These are phyloP conservation scores for Gossypium sturtianum DNA, from an alignment of 345 rosid genomes.

Conservation along the genomic window DNA sequence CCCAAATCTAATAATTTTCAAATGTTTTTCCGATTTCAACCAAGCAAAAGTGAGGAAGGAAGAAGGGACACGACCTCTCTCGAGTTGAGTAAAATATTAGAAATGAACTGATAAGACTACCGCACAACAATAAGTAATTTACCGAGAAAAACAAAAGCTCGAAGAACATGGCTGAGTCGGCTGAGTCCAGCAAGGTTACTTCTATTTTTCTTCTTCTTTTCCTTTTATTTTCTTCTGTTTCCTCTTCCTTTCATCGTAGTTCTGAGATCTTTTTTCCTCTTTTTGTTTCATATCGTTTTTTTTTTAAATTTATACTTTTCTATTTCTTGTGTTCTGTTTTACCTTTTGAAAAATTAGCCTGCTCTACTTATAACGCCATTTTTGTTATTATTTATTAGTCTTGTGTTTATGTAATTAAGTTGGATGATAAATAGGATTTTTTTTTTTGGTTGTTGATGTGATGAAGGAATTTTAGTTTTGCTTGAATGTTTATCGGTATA, in stretches of 20 bases:
- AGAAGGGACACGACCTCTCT: neutral
- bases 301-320: neutral
- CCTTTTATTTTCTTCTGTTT: neutral
- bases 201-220: neutral
- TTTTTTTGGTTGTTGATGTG: neutral
- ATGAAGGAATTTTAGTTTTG: neutral
- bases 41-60: neutral
- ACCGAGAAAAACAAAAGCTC: neutral
- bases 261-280: neutral
- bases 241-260: neutral
- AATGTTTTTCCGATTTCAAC: neutral
- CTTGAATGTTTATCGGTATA: neutral
- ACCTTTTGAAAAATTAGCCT: neutral
- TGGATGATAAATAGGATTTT: neutral
- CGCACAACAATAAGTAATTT: neutral
- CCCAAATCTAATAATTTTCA: neutral
- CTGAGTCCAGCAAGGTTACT: neutral
- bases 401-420: neutral
- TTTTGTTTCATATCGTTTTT: neutral
- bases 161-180: constrained; percentile 3
- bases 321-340: neutral
- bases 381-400: too few relatives aligned
- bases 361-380: neutral
- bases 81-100: neutral
- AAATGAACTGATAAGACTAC: neutral